Conservation (phyloP, 805 yeast species). For the Ogataea corticis region DNA sequence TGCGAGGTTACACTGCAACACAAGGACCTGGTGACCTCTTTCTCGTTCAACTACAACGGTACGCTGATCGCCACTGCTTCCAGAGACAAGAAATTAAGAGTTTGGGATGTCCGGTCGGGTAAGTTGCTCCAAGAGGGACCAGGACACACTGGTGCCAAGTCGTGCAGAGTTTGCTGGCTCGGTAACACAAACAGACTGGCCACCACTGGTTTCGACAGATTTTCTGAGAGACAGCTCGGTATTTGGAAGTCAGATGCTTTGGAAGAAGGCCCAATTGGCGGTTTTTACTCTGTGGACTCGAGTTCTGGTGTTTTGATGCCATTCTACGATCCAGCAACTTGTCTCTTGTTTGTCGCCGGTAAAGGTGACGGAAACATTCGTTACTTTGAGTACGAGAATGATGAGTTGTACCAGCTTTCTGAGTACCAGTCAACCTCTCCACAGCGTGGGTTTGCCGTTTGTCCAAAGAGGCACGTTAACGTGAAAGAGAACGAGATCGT, state of each 20-base stretch:
- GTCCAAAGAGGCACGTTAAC: constrained; percentile 81
- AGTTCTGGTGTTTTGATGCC: constrained; percentile 95
- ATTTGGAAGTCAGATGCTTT: constrained; percentile 84
- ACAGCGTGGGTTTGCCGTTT: constrained; percentile 92
- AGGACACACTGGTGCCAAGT: constrained; percentile 92
- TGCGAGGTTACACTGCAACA: constrained; percentile 75
- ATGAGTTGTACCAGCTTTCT: constrained; percentile 79
- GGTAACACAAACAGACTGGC: constrained; percentile 82
- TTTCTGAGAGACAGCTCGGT: constrained; percentile 93
- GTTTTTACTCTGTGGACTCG: constrained; percentile 81
- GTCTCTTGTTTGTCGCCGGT: constrained; percentile 86
- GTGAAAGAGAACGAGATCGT: constrained; percentile 83
- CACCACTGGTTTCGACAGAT: constrained; percentile 92
- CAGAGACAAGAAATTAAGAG: constrained; percentile 85
- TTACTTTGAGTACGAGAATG: constrained; percentile 86
- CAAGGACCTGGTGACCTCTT: constrained; percentile 89
- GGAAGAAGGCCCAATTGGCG: constrained; percentile 83
- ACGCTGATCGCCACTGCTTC: constrained; percentile 82
- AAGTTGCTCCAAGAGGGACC: constrained; percentile 77
- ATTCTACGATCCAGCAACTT: constrained; percentile 77
- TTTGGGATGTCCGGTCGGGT: constrained; percentile 87
- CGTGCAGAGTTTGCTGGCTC: constrained; percentile 85
- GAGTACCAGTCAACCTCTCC: constrained; percentile 89
- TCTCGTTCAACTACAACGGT: constrained; percentile 90
- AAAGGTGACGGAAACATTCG: constrained; percentile 98